Evolutionary conservation across 2,329 filamentous ascomycete species (phyloP), one percentile per base, ranked within the genome.

Genomic region (Curvularia sp.): DNA sequence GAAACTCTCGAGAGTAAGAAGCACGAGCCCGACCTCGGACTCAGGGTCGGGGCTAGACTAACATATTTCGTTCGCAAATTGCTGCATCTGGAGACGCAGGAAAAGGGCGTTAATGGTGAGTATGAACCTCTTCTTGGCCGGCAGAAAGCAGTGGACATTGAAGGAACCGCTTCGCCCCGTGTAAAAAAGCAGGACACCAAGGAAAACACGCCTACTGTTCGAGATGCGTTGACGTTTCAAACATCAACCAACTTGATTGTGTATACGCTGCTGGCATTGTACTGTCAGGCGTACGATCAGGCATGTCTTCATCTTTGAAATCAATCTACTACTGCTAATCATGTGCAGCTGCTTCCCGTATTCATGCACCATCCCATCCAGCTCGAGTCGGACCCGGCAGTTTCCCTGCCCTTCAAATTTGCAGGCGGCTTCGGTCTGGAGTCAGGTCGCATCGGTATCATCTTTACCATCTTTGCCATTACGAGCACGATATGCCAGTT

Each of bases 201-300:
- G 49, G 54, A 68, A 27, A 52, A 57, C 15, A 49, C 60, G 48
- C 76, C 79, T 0, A 80, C 47, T 79, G 8, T 89, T 73, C 76
- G 74, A 10, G 86, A 92, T 60, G 88, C 95, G 6, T 88, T 96
- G 66, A 89, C 87, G 0, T 82, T 81, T 1, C 92, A 96, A 75
- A 91, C 91, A 0, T 82, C 84, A 30, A 82, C 95, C 54, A 91
- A 93, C 64, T 82, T 98, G 1, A 61, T 91, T 1, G 84, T 89
- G 0, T 97, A 98, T 77, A 89, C 89, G 1, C 82, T 95, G 49
- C 82, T 98, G 18, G 90, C 92, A 0, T 83, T 96, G 48, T 93
- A 97, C 76, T 88, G 87, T 0, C 87, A 96, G 38, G 88, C 92
- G 0, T 97, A 88, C 72, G 94, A 98, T 76, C 93, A 96, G 64